Evolutionary conservation across 345 rosid species (phyloP).

Genomic region (Clausena lansium): DNA sequence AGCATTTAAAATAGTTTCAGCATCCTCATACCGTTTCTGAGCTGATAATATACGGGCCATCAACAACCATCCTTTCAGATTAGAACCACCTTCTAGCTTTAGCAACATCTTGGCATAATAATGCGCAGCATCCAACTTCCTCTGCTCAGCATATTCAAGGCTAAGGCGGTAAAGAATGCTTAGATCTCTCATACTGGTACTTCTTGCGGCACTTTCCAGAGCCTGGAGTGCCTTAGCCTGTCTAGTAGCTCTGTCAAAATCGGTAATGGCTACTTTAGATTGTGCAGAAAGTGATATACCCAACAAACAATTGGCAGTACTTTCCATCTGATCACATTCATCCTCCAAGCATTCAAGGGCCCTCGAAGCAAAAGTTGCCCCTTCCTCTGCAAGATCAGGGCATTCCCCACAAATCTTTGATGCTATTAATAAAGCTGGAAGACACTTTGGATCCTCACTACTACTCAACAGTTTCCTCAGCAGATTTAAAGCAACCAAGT

Average conservation of each 20-base stretch:
- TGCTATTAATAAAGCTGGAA: slow-evolving; percentile 61
- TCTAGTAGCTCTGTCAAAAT: slow-evolving; percentile 44
- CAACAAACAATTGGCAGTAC: slow-evolving; percentile 44
- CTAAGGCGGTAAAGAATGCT: slow-evolving; percentile 59
- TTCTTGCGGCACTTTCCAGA: slow-evolving; percentile 49
- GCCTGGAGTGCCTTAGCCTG: slow-evolving; percentile 65
- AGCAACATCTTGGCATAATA: slow-evolving; percentile 43
- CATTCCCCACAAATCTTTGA: slow-evolving; percentile 58
- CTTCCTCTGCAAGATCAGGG: slow-evolving; percentile 58
- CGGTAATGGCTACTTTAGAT: slow-evolving; percentile 44
- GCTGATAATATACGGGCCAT: slow-evolving; percentile 78
- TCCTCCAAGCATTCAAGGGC: slow-evolving; percentile 42
- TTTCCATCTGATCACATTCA: slow-evolving; percentile 47
- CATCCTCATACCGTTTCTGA: slow-evolving; percentile 53
- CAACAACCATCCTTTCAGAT: slow-evolving; percentile 62
- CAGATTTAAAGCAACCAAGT: slow-evolving; percentile 60
- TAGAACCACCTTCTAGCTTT: slow-evolving; percentile 58
- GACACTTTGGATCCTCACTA: slow-evolving; percentile 48
- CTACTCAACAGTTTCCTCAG: slow-evolving; percentile 53
- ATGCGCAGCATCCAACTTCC: slow-evolving; percentile 65
- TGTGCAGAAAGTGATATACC: slow-evolving; percentile 55
- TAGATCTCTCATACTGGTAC: slow-evolving; percentile 41
- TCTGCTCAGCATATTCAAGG: slow-evolving; percentile 70
- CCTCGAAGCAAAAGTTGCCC: slow-evolving; percentile 51
- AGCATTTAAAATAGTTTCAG: slow-evolving; percentile 53